Evolutionary conservation across 2,329 filamentous ascomycete genomes (phyloP).

Genomic region (Beauveria scarabaeidicola): DNA sequence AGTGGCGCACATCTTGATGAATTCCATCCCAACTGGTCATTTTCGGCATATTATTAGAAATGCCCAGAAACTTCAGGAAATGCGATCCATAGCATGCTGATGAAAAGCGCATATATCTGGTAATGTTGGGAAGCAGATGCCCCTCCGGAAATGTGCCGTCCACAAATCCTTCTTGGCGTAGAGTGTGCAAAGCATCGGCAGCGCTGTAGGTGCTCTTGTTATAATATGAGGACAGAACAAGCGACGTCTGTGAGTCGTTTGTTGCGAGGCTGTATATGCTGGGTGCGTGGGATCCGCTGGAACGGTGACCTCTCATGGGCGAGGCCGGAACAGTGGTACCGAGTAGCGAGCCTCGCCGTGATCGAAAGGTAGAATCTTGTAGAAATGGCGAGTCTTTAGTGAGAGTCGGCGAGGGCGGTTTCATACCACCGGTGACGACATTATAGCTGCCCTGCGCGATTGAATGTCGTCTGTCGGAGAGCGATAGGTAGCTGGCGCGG

Average conservation of each 20-base stretch:
- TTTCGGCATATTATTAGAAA: slow-evolving; percentile 41
- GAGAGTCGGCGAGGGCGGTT: slow-evolving; percentile 36
- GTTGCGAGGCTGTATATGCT: slow-evolving; percentile 55
- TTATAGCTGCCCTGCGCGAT: slow-evolving; percentile 49
- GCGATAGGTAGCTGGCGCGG: slow-evolving; percentile 39
- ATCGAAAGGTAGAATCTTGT: slow-evolving; percentile 1
- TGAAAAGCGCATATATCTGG: slow-evolving; percentile 57
- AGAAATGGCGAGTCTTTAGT: slow-evolving; percentile 17
- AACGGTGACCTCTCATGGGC: slow-evolving; percentile 13
- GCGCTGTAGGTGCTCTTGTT: slow-evolving; percentile 40
- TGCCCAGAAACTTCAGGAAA: slow-evolving; percentile 55
- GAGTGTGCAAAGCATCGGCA: slow-evolving; percentile 37
- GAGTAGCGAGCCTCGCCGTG: slow-evolving; percentile 16
- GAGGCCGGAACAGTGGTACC: slow-evolving; percentile 8
- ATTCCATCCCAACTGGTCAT: slow-evolving; percentile 36
- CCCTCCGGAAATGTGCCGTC: slow-evolving; percentile 51
- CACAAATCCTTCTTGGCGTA: slow-evolving; percentile 45
- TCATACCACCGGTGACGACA: slow-evolving; percentile 36
- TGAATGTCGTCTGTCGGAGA: slow-evolving; percentile 44
- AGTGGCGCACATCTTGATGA: slow-evolving; percentile 54
- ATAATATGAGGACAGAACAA: slow-evolving; percentile 41
- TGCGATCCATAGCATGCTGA: slow-evolving; percentile 58
- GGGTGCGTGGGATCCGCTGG: slow-evolving; percentile 27
- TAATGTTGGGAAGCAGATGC: slow-evolving; percentile 54
- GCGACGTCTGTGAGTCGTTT: slow-evolving; percentile 45